Base-by-base conservation (phyloP, 2,329 filamentous ascomycete genomes). In the Ophiostoma ulmi region DNA sequence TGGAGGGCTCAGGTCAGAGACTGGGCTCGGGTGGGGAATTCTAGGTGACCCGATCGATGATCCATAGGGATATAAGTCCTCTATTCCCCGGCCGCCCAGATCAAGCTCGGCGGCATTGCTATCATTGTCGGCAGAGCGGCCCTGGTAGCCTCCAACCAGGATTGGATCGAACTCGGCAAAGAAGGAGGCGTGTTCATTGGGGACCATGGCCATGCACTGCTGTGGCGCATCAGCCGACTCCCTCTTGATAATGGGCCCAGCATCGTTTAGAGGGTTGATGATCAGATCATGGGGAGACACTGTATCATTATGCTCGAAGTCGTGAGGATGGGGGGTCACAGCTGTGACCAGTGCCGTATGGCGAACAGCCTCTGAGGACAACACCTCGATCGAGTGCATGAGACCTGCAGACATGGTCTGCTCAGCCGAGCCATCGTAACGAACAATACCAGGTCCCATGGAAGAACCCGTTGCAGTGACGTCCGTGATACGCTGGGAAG, bases 261-360 rank as follows among this genome's bases (percentile, higher is more conserved):
- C 1, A 38, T 39, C n/a, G 38, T n/a, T 7, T 1, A 41, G 22
- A 17, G 68, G 58, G 4, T 38, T 31, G 26, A 69, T 64, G 22
- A 36, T 22, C 20, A 70, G 41, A 63, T 70, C 69, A 10, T 17
- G 22, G 20, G 69, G 69, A 22, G 69, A 70, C 20, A 70, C 69
- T 5, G 69, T 70, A 44, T 63, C 69, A n/a, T 58, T 61, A n/a
- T 70, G 41, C 22, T 31, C 35, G 3, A 36, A 5, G 17, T 35
- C 20, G 5, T 31, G 35, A 4, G 8, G 35, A 13, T 5, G 52
- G 11, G 48, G 48, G 8, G 36, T 35, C 58, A 36, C 36, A 36
- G 48, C 26, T 11, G 48, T 61, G 20, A 35, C n/a, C 8, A 36
- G 20, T 5, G 26, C 13, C 20, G 48, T 69, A 13, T 31, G 38